phyloP scores from a whole-genome alignment of 805 yeast genomes.

The Metschnikowia anglica region DNA sequence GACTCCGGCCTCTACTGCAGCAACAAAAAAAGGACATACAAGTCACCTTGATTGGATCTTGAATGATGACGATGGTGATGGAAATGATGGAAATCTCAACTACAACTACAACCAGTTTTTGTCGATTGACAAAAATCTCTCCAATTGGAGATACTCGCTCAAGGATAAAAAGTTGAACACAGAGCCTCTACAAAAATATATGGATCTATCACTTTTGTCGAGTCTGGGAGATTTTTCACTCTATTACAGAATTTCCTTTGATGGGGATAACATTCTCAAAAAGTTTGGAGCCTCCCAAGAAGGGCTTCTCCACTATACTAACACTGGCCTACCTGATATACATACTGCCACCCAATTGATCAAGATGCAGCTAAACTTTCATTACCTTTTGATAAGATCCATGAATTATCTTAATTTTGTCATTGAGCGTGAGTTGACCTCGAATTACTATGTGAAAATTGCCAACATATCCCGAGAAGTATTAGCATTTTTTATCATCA shows the following conservation, averaged over 20 bases:
- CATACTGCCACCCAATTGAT: conserved; percentile 39
- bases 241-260: conserved; percentile 30
- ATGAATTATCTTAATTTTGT: conserved; percentile 41
- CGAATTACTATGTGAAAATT: conserved; percentile 34
- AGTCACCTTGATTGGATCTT: conserved; percentile 41
- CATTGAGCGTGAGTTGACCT: conserved; percentile 42
- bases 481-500: conserved; percentile 36
- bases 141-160: conserved; percentile 41
- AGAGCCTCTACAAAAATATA: conserved; percentile 27
- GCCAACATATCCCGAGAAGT: conserved; percentile 40
- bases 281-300: conserved; percentile 16
- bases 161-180: conserved; percentile 28
- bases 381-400: conserved; percentile 42
- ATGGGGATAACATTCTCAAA: conserved; percentile 17
- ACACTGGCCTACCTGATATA: conserved; percentile 39
- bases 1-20: neutral
- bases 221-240: conserved; percentile 27
- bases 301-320: conserved; percentile 25
- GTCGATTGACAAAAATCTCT: conserved; percentile 41
- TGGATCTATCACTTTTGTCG: conserved; percentile 33
- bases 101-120: conserved; percentile 45
- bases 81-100: conserved; percentile 47
- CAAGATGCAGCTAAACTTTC: conserved; percentile 46
- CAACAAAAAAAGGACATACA: conserved; percentile 17
- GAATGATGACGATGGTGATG: conserved; percentile 48